Conservation (phyloP, 257 asterid species). For the Salvia hispanica region DNA sequence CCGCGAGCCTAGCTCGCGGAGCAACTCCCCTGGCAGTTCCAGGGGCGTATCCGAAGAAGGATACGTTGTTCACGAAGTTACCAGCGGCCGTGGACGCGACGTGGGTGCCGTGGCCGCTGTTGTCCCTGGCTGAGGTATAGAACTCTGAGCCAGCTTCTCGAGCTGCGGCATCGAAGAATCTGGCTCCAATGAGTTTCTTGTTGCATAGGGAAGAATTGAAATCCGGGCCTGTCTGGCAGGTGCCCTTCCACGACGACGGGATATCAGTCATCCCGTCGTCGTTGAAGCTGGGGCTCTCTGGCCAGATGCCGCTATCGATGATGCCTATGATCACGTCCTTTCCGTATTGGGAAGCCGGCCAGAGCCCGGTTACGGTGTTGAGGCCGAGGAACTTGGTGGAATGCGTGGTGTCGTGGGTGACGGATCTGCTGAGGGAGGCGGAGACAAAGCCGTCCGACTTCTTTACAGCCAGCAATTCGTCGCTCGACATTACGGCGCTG, state of each 20-base stretch:
- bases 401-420: constrained; percentile 28
- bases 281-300: constrained; percentile 32
- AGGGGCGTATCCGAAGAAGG: constrained; percentile 30
- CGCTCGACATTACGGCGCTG: constrained; percentile 20
- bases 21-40: constrained; percentile 30
- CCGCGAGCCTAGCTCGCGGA: constrained; percentile 27
- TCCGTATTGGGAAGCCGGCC: constrained; percentile 28
- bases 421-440: background rate
- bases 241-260: constrained; percentile 32
- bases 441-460: constrained; percentile 21
- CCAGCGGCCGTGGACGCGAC: constrained; percentile 31
- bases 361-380: constrained; percentile 9
- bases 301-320: constrained; percentile 33
- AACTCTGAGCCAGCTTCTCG: background rate
- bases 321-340: constrained; percentile 35
- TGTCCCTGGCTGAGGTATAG: constrained; percentile 16
- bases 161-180: constrained; percentile 23
- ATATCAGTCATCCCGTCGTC: constrained; percentile 26
- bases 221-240: constrained; percentile 22
- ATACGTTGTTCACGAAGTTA: constrained; percentile 18
- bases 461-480: constrained; percentile 19
- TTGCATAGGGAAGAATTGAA: constrained; percentile 35
- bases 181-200: constrained; percentile 28
- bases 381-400: constrained; percentile 29
- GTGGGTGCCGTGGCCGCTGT: constrained; percentile 13